phyloP scores from a whole-genome alignment of 495 filamentous ascomycete species.

The Hypomontagnella monticulosa region DNA sequence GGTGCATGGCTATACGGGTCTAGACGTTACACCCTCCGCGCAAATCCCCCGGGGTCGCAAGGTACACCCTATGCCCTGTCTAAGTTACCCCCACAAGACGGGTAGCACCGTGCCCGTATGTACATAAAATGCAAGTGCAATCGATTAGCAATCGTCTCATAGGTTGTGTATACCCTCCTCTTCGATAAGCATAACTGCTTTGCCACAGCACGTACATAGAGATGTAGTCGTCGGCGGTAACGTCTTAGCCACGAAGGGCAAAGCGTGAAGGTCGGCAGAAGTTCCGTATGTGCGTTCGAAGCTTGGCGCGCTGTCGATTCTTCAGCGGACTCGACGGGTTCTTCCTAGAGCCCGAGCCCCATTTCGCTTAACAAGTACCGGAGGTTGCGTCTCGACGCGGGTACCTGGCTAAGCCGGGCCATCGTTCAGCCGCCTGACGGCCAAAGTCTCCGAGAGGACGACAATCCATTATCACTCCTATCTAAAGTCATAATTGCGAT shows the following conservation, averaged over 20 bases:
- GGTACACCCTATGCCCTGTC: not conserved
- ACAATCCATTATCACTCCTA: not conserved
- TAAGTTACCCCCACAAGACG: conserved; percentile 7
- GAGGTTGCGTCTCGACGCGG: not conserved
- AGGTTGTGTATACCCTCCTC: no score
- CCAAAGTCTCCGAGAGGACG: conserved; percentile 25
- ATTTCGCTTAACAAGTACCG: conserved; percentile 4
- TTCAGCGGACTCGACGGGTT: conserved; percentile 12
- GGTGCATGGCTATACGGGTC: not conserved
- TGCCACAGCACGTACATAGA: not conserved
- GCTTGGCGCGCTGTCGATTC: not conserved
- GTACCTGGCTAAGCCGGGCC: conserved; percentile 2
- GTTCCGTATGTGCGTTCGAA: not conserved
- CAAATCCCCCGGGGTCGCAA: conserved; percentile 1
- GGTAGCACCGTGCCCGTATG: conserved; percentile 4
- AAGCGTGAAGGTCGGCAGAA: not conserved
- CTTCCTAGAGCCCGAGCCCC: conserved; percentile 22
- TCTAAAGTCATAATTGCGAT: not conserved
- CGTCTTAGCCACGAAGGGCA: not conserved
- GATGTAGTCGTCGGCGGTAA: not conserved
- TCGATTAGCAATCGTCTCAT: not conserved
- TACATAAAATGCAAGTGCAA: conserved; percentile 1
- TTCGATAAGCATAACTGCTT: not conserved
- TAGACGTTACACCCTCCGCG: conserved; percentile 1
- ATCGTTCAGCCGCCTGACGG: conserved; percentile 19